phyloP scores from a whole-genome alignment of 73 alveolate species.

The Effrenium voratum region DNA sequence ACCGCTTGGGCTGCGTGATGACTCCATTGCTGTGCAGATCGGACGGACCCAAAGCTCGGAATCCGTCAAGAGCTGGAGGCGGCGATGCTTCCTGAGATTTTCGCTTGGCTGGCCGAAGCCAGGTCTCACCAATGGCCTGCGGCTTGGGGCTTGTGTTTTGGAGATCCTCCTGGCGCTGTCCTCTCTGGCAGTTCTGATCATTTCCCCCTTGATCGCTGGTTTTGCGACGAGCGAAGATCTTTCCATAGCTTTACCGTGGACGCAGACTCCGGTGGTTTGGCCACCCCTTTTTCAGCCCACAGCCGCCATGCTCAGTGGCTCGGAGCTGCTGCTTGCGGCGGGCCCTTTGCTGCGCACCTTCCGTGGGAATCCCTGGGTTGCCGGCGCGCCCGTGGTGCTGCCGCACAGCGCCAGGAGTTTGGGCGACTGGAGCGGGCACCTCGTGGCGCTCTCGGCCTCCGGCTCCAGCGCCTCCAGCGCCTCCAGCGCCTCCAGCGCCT shows the following conservation, averaged over 20 bases:
- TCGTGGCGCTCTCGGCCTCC: background rate
- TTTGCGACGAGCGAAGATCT: background rate
- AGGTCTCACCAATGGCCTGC: no score
- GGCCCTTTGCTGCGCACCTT: conserved; percentile 71
- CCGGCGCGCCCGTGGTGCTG: conserved; percentile 44
- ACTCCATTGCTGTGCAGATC: background rate
- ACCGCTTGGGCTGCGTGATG: background rate
- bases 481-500: background rate
- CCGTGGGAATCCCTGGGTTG: background rate
- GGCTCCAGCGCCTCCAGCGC: background rate
- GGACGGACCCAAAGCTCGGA: background rate
- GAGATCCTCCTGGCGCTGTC: conserved; percentile 57
- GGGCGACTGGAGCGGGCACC: conserved; percentile 37
- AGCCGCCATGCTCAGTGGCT: conserved; percentile 23
- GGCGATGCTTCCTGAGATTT: no score
- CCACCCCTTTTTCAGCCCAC: conserved; percentile 46
- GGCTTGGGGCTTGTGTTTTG: conserved; percentile 30
- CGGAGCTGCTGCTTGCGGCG: conserved; percentile 48
- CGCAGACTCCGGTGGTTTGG: background rate
- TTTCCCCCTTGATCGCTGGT: background rate
- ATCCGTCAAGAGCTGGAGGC: background rate
- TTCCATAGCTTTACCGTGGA: background rate
- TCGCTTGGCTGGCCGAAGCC: no score
- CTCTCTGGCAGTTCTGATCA: conserved; percentile 1
- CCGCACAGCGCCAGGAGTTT: conserved; percentile 25